phyloP scores from a whole-genome alignment of 1,284 basidiomycete genomes.

The Irpex sp. region DNA sequence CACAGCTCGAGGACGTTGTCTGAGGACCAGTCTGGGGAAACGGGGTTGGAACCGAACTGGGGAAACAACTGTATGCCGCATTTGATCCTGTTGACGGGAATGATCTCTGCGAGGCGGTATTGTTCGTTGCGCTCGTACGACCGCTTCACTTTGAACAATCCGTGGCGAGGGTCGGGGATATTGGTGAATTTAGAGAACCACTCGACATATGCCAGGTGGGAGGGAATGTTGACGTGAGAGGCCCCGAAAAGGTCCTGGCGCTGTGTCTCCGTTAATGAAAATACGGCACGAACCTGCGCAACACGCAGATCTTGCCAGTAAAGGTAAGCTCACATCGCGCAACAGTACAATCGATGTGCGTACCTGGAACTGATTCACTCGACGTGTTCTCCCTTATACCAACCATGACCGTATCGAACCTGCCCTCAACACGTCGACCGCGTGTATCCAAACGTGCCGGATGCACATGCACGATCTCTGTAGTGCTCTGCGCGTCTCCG shows the following conservation, averaged over 20 bases:
- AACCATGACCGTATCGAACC: constrained; percentile 15
- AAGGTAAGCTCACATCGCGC: neutral
- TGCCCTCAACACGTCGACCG: neutral
- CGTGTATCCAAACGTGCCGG: constrained; percentile 2
- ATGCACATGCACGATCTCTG: constrained; percentile 7
- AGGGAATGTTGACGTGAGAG: constrained; percentile 3
- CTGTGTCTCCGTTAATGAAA: constrained; percentile 17
- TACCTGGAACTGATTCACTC: neutral
- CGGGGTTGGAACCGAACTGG: neutral
- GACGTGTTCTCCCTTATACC: neutral
- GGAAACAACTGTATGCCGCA: neutral
- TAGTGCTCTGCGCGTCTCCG: neutral
- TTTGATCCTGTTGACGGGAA: neutral
- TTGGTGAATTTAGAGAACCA: constrained; percentile 22
- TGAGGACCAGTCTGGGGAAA: neutral
- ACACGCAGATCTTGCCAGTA: constrained; percentile 13
- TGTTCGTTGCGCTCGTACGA: neutral
- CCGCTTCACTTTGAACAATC: constrained; percentile 21
- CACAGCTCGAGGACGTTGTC: neutral
- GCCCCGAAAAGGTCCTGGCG: neutral
- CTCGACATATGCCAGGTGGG: constrained; percentile 22
- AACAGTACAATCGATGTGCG: neutral
- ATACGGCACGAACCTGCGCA: constrained; percentile 19
- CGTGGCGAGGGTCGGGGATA: constrained; percentile 14
- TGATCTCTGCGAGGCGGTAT: neutral